phyloP scores from a whole-genome alignment of 495 filamentous ascomycete species.

The Penicillium bialowiezense region DNA sequence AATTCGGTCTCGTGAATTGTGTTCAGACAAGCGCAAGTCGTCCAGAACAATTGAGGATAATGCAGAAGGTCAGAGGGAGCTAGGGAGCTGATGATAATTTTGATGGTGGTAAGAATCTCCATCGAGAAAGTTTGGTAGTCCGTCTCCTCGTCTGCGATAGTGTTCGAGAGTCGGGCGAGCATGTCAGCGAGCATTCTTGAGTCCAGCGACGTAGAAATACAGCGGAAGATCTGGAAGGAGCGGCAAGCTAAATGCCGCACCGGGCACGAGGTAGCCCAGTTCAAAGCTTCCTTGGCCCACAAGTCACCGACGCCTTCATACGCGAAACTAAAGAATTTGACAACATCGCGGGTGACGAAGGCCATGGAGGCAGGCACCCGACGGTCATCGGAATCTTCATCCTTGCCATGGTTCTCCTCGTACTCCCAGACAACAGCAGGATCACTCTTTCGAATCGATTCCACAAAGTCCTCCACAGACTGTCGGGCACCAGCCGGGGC shows the following conservation, averaged over 20 bases:
- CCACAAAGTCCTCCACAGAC: slow-evolving; percentile 83
- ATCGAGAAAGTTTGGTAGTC: slow-evolving; percentile 96
- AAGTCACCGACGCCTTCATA: slow-evolving; percentile 86
- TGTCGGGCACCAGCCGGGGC: slow-evolving; percentile 62
- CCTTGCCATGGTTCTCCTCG: slow-evolving; percentile 82
- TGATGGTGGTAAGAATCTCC: slow-evolving; percentile 93
- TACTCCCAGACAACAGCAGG: slow-evolving; percentile 87
- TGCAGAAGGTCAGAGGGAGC: slow-evolving; percentile 75
- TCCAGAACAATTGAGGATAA: slow-evolving; percentile 96
- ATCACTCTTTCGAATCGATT: slow-evolving; percentile 84
- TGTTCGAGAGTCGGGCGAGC: slow-evolving; percentile 90
- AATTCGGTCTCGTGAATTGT: slow-evolving; percentile 96
- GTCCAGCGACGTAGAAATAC: slow-evolving; percentile 84
- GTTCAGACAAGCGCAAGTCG: slow-evolving; percentile 90
- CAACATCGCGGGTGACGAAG: slow-evolving; percentile 71
- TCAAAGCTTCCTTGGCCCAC: slow-evolving; percentile 84
- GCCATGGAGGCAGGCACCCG: slow-evolving; percentile 88
- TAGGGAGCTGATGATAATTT: slow-evolving; percentile 81
- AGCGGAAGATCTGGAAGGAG: slow-evolving; percentile 96
- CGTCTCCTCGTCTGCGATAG: slow-evolving; percentile 85
- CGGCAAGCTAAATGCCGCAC: slow-evolving; percentile 94
- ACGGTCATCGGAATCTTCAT: slow-evolving; percentile 60
- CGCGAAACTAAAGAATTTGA: slow-evolving; percentile 78
- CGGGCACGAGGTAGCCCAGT: slow-evolving; percentile 94
- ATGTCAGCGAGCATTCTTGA: slow-evolving; percentile 94